Percentiles rank a stretch among this genome's conserved stretches.
These are phyloP conservation scores for Plantago elongata DNA, from an alignment of 257 asterid genomes.

Conservation along the genomic window DNA sequence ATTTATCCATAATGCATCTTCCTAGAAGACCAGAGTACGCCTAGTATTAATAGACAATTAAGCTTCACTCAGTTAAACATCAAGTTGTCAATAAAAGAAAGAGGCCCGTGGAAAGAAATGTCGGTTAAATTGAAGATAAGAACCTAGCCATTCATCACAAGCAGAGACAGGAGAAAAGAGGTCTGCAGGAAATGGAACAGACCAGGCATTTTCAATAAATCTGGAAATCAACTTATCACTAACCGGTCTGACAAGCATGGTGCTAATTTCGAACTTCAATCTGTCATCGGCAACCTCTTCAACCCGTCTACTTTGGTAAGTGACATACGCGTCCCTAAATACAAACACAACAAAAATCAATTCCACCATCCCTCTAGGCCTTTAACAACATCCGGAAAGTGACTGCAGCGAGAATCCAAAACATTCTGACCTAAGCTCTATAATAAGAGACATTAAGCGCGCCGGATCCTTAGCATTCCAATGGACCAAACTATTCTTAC, in stretches of 20 bases:
- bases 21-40: no score
- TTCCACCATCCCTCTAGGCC: background rate
- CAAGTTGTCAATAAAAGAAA: no score
- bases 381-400: background rate
- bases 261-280: constrained; percentile 80
- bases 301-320: constrained; percentile 66
- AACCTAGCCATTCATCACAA: no score
- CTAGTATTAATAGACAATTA: no score
- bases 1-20: no score
- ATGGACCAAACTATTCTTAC: constrained; percentile 44
- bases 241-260: constrained; percentile 89
- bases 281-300: constrained; percentile 78
- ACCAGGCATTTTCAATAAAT: background rate
- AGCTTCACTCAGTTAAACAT: no score
- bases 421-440: constrained; percentile 63
- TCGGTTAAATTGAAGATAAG: no score
- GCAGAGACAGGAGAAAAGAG: no score
- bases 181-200: background rate
- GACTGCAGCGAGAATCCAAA: background rate
- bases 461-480: constrained; percentile 83
- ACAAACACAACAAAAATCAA: constrained; percentile 7
- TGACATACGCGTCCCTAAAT: constrained; percentile 62
- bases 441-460: constrained; percentile 57
- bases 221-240: constrained; percentile 19
- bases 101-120: no score